Conservation (phyloP, 2,329 filamentous ascomycete genomes). For the Calonectria crousiana region DNA sequence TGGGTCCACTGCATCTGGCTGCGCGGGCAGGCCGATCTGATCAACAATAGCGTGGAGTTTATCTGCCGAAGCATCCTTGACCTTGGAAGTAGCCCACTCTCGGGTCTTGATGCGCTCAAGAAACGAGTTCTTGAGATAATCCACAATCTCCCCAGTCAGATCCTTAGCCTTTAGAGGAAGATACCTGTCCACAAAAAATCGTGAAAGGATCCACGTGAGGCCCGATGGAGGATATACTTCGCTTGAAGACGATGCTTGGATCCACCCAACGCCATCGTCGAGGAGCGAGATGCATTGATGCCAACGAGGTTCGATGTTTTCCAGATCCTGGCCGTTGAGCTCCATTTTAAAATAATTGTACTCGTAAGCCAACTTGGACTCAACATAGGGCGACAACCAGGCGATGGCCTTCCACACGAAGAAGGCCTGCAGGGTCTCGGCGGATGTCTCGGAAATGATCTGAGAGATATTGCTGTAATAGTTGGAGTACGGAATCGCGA, state of each 20-base stretch:
- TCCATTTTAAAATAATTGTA: conserved; percentile 71
- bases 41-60: conserved; percentile 77
- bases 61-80: conserved; percentile 69
- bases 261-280: conserved; percentile 24
- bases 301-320: conserved; percentile 27
- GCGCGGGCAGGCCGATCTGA: conserved; percentile 76
- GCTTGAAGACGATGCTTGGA: background rate
- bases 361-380: conserved; percentile 70
- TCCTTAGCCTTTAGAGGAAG: conserved; percentile 76
- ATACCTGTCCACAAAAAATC: conserved; percentile 77
- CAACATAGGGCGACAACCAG: conserved; percentile 63
- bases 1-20: conserved; percentile 72
- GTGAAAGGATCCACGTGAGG: conserved; percentile 76
- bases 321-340: conserved; percentile 61
- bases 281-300: conserved; percentile 18
- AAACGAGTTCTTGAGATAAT: conserved; percentile 77
- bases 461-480: conserved; percentile 70
- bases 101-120: conserved; percentile 68
- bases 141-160: conserved; percentile 77
- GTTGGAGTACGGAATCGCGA: conserved; percentile 64
- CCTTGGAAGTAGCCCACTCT: conserved; percentile 74
- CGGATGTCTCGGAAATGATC: conserved; percentile 65
- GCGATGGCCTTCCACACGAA: conserved; percentile 74
- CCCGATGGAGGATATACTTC: conserved; percentile 44
- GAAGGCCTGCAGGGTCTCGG: conserved; percentile 70